These are phyloP conservation scores for Penicillium macrosclerotiorum DNA, from an alignment of 495 filamentous ascomycete species.

Conservation along the genomic window DNA sequence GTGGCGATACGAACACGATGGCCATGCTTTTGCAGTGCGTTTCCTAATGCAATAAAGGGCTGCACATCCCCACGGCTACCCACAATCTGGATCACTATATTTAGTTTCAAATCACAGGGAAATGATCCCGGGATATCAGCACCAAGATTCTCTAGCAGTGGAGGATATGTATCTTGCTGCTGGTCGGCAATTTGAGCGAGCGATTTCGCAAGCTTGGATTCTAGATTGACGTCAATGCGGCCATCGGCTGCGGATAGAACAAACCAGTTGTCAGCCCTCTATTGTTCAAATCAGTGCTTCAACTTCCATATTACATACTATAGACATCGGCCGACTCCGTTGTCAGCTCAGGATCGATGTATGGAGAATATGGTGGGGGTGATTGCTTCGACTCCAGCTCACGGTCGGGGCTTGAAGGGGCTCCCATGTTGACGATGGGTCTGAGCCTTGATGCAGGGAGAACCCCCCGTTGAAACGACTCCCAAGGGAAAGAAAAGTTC, in stretches of 20 bases:
- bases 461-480: neutral
- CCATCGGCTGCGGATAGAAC: slow-evolving; percentile 18
- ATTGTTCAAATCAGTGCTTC: no score
- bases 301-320: no score
- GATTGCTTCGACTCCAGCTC: neutral
- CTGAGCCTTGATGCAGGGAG: neutral
- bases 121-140: no score
- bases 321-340: slow-evolving; percentile 11
- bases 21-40: slow-evolving; percentile 42
- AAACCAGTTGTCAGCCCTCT: neutral
- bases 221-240: slow-evolving; percentile 22
- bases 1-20: slow-evolving; percentile 63
- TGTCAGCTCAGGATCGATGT: slow-evolving; percentile 14
- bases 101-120: slow-evolving; percentile 27
- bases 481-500: no score
- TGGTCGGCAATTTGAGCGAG: slow-evolving; percentile 14
- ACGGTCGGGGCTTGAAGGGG: slow-evolving; percentile 1
- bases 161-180: no score
- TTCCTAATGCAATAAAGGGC: slow-evolving; percentile 53
- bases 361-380: slow-evolving; percentile 14
- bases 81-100: slow-evolving; percentile 55
- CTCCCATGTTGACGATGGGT: slow-evolving; percentile 5
- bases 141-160: no score
- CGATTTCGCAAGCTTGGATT: slow-evolving; percentile 19
- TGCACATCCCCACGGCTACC: slow-evolving; percentile 55